Evolutionary conservation across 73 alveolate genomes (phyloP), one percentile per base, ranked within the genome.

Genomic region (Symbiodinium natans): DNA sequence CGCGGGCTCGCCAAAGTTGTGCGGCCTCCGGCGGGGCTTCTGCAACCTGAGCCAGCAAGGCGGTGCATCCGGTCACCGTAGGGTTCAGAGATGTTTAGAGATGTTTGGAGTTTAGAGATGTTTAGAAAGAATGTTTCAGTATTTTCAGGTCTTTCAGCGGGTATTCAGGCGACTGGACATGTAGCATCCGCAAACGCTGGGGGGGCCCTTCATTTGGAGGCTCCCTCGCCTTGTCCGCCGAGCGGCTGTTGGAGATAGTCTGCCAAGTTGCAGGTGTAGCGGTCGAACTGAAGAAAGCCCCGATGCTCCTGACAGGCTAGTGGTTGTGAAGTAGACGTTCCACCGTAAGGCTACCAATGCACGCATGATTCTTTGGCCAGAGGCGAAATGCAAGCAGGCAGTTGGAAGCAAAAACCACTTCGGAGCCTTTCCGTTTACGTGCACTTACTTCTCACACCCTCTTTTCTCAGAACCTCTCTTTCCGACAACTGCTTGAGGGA

Each of bases 231-330:
- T n/a, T n/a, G n/a, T n/a, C n/a, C n/a, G n/a, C n/a, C 63, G 38
- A 82, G 92, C 10, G 13, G 63, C 86, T 40, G 41, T 25, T n/a
- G 13, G 75, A 90, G 46, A 36, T 73, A 83, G 6, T 71, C 80
- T 1, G 46, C n/a, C 89, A 90, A 27, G 33, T 90, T 90, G 88
- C 97, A 68, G 13, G 43, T 41, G 56, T 90, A 90, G 97, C 97
- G 97, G 48, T 90, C 97, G 34, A 90, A 90, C 40, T 90, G 89
- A 13, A 90, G 77, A 54, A 41, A 90, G 34, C 97, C 97, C 6
- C 88, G 73, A 27, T 90, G 88, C 56, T 90, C 97, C 97, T 90
- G 71, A 8, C n/a, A n/a, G n/a, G 71, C 71, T 13, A 23, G 3
- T 23, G 71, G 71, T n/a, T n/a, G n/a, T n/a, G n/a, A n/a, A n/a